Conservation (phyloP, 2,329 filamentous ascomycete species). For the Zymoseptoria passerinii region DNA sequence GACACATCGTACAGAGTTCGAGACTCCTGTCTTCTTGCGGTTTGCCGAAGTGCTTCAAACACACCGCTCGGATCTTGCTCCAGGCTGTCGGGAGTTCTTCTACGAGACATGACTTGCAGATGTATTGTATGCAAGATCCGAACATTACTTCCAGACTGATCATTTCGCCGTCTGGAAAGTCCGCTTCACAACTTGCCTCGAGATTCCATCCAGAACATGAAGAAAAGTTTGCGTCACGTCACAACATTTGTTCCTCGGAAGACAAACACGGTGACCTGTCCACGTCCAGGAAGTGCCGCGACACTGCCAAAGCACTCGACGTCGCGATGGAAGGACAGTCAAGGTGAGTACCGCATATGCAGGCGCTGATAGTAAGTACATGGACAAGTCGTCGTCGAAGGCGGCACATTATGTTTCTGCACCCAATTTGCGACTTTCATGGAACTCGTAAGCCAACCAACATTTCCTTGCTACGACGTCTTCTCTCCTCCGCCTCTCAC, state of each 20-base stretch:
- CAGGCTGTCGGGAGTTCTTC: neutral
- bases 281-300: too few species aligned
- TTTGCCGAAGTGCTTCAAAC: neutral
- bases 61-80: neutral
- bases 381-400: neutral
- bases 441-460: neutral
- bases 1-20: neutral
- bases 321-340: neutral
- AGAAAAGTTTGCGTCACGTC: neutral
- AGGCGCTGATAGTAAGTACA: neutral
- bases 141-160: neutral
- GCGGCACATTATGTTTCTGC: neutral
- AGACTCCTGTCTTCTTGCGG: neutral
- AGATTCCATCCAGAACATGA: too few species aligned
- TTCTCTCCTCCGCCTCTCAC: constrained; percentile 24
- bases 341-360: neutral
- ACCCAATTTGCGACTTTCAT: neutral
- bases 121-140: neutral
- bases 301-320: neutral
- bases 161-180: neutral
- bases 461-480: neutral
- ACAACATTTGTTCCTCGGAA: neutral
- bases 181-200: neutral
- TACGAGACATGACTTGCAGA: neutral
- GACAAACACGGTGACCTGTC: neutral